phyloP scores from a whole-genome alignment of 1,139 yeast species.

The Pneumocystis murina region DNA sequence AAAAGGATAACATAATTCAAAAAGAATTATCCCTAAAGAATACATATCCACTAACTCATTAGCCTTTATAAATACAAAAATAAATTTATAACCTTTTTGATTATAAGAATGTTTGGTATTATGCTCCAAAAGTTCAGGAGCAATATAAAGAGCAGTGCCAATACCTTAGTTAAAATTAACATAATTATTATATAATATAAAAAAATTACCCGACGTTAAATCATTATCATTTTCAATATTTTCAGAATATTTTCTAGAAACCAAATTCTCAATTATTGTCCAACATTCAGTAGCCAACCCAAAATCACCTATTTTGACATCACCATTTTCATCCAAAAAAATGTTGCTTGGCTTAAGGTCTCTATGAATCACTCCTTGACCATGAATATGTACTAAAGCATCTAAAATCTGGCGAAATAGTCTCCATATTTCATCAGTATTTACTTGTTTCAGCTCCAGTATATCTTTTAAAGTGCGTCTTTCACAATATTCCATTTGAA shows the following conservation, averaged over 20 bases:
- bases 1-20: constrained; percentile 80
- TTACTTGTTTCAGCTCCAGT: constrained; percentile 63
- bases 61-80: constrained; percentile 1
- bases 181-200: background rate
- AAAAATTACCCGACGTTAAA: background rate
- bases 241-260: background rate
- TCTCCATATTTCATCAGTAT: constrained; percentile 69
- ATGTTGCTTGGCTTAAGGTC: constrained; percentile 93
- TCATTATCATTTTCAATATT: constrained; percentile 1
- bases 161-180: constrained; percentile 20
- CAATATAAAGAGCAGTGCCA: constrained; percentile 87
- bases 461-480: constrained; percentile 75
- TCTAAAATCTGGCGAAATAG: constrained; percentile 75
- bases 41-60: constrained; percentile 89
- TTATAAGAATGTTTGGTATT: background rate
- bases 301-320: constrained; percentile 90
- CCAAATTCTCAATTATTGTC: background rate
- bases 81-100: constrained; percentile 4
- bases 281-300: constrained; percentile 55
- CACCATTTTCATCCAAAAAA: constrained; percentile 78
- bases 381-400: constrained; percentile 80
- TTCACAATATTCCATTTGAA: constrained; percentile 98
- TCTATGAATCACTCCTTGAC: constrained; percentile 87
- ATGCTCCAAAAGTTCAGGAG: constrained; percentile 60
- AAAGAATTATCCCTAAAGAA: constrained; percentile 82